A percentile compares a stretch with the other conserved stretches of the same genome.
Conservation (phyloP, 352 stramenopile species). For the Aphanomyces euteiches region DNA sequence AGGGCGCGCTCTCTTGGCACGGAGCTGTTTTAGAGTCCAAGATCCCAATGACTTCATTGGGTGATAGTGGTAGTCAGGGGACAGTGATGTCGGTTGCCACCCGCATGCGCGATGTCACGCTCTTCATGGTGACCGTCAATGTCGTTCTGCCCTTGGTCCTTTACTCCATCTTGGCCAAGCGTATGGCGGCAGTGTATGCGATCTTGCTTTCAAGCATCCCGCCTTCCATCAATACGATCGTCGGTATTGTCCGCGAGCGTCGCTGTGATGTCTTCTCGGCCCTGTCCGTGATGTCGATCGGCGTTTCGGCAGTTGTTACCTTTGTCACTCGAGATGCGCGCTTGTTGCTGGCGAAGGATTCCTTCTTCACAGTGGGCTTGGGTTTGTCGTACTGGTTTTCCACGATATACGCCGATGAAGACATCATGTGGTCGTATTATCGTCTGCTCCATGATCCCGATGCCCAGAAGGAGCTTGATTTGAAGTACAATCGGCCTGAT, state of each 20-base stretch:
- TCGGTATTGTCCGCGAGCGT: neutral
- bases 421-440: conserved; percentile 23
- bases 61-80: no score
- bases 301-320: neutral
- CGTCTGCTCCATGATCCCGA: conserved; percentile 13
- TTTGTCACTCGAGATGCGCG: neutral
- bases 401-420: neutral
- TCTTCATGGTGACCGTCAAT: conserved; percentile 12
- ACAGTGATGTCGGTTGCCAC: neutral
- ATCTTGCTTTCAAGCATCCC: conserved; percentile 16
- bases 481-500: neutral
- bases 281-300: neutral
- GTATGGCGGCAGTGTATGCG: neutral
- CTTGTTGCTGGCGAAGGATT: conserved; percentile 21
- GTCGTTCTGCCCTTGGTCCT: conserved; percentile 6
- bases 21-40: no score
- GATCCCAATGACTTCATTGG: no score
- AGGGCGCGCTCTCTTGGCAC: no score
- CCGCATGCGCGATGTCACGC: no score
- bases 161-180: neutral
- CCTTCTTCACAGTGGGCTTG: conserved; percentile 12
- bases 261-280: neutral
- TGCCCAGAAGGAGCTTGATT: neutral
- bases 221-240: neutral
- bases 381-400: conserved; percentile 9